These are phyloP conservation scores for Fusarium dimerum DNA, from an alignment of 2,329 filamentous ascomycete species.

Conservation along the genomic window DNA sequence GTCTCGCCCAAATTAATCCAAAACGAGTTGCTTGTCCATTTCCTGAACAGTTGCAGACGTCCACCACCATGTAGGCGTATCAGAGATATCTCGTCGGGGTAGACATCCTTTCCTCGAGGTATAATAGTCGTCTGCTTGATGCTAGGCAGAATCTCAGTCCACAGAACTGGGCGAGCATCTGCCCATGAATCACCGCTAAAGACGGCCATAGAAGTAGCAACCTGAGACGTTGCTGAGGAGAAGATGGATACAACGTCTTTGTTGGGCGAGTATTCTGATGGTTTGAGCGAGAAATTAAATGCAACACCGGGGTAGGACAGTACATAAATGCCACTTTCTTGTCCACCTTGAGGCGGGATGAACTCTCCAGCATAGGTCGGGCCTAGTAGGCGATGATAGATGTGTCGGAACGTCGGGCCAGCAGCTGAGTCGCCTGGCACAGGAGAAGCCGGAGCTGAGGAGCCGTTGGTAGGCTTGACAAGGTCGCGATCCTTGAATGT, in stretches of 20 bases:
- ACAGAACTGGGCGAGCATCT: constrained; percentile 74
- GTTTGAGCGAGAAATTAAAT: constrained; percentile 82
- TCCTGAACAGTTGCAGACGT: constrained; percentile 73
- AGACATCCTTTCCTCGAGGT: constrained; percentile 71
- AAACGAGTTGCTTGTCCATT: constrained; percentile 65
- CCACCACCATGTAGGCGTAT: constrained; percentile 78
- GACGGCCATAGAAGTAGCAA: constrained; percentile 84
- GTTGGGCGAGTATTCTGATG: constrained; percentile 70
- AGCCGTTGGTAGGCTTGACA: constrained; percentile 59
- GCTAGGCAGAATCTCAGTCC: constrained; percentile 72
- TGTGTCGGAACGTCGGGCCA: constrained; percentile 81
- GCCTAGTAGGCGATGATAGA: constrained; percentile 92
- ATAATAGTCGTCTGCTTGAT: constrained; percentile 71
- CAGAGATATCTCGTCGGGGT: constrained; percentile 86
- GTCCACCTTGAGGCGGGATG: constrained; percentile 61
- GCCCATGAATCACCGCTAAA: constrained; percentile 92
- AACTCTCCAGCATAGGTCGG: constrained; percentile 95
- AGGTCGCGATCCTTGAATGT: constrained; percentile 81
- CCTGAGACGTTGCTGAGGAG: constrained; percentile 73
- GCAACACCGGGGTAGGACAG: constrained; percentile 93
- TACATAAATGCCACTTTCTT: constrained; percentile 73
- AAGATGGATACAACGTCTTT: constrained; percentile 86
- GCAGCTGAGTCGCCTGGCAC: constrained; percentile 33
- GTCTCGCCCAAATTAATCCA: constrained; percentile 81
- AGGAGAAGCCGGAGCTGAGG: constrained; percentile 37